A percentile compares a stretch with the other conserved stretches of the same genome.
phyloP scores from a whole-genome alignment of 805 yeast genomes.

The Saturnispora besseyi region DNA sequence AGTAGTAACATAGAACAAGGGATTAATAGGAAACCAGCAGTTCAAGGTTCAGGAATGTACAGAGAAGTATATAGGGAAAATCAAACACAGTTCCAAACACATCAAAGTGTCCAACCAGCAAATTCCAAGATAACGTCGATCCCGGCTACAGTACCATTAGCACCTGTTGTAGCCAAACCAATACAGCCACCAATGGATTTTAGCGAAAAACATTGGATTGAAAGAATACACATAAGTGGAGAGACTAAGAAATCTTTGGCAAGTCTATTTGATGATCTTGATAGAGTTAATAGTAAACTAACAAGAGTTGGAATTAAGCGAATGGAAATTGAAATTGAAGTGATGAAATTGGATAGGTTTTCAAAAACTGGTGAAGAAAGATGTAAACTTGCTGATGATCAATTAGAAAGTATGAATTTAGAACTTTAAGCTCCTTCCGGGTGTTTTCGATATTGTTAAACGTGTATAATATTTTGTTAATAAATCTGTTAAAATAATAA shows the following conservation, averaged over 20 bases:
- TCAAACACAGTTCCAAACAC: not conserved
- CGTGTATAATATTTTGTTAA: not conserved
- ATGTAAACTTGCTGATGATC: conserved; percentile 31
- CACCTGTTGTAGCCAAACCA: not conserved
- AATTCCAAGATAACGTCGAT: not conserved
- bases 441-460: not conserved
- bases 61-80: not conserved
- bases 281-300: conserved; percentile 16
- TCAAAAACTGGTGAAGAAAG: conserved; percentile 21
- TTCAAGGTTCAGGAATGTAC: not conserved
- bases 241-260: conserved; percentile 13
- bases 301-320: conserved; percentile 13
- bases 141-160: not conserved
- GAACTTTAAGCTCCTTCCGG: not conserved
- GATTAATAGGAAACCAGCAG: not conserved
- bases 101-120: not conserved
- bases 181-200: conserved; percentile 7
- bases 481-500: not conserved
- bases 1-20: not conserved
- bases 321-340: conserved; percentile 23
- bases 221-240: conserved; percentile 19
- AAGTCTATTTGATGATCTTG: conserved; percentile 19
- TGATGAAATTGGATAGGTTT: conserved; percentile 20
- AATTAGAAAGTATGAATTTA: conserved; percentile 41
- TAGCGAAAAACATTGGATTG: conserved; percentile 24